Conservation (phyloP, 2,329 filamentous ascomycete species). For the Penicillium sp. region DNA sequence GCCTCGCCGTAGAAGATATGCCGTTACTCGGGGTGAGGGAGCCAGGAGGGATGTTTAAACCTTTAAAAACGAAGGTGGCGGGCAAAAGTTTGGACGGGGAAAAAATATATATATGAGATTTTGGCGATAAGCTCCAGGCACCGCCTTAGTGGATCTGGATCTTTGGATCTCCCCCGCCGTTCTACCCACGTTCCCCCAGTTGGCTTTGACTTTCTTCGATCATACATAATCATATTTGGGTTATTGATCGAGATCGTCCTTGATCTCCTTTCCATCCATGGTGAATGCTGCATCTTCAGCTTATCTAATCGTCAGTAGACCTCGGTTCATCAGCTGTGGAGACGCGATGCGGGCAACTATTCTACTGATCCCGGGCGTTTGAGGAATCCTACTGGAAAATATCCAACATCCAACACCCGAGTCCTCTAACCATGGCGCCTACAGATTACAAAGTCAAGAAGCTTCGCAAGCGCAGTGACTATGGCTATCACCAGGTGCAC, state of each 20-base stretch:
- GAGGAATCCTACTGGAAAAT: not conserved
- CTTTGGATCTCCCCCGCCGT: not conserved
- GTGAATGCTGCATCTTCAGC: constrained; percentile 4
- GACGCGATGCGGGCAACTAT: constrained; percentile 2
- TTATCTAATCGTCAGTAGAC: constrained; percentile 21
- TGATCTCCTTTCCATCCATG: not conserved
- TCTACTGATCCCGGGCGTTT: not conserved
- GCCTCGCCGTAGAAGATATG: constrained; percentile 38
- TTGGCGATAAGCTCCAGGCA: constrained; percentile 14
- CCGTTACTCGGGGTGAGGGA: constrained; percentile 38
- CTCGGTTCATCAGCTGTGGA: constrained; percentile 16
- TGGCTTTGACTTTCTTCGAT: not conserved
- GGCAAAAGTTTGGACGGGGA: constrained; percentile 7
- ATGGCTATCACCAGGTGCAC: constrained; percentile 74
- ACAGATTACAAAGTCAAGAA: constrained; percentile 51
- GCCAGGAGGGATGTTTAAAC: constrained; percentile 24
- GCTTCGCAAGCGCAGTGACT: constrained; percentile 62
- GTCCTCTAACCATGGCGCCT: constrained; percentile 18
- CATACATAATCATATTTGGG: not conserved
- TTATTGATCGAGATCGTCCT: not conserved
- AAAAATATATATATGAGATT: constrained; percentile 5
- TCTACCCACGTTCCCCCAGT: not conserved
- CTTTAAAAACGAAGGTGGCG: constrained; percentile 5
- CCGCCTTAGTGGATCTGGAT: not conserved
- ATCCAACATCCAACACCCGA: not conserved